A percentile compares a stretch with the other conserved stretches of the same genome.
Evolutionary conservation across 192 early-diverging fungal genomes (phyloP).

Genomic region (Geranomyces michiganensis): DNA sequence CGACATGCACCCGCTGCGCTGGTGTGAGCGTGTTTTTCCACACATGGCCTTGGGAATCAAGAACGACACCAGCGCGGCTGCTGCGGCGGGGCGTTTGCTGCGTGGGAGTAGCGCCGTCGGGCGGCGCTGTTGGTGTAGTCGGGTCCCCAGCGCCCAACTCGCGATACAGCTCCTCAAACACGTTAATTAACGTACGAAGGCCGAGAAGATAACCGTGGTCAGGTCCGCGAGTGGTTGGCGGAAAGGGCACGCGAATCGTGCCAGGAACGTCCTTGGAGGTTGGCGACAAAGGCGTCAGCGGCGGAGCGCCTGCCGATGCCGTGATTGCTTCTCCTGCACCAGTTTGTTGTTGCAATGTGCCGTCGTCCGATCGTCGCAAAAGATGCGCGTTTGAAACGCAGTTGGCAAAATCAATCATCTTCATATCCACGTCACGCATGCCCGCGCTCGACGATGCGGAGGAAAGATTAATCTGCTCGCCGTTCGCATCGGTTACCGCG

Average conservation of each 20-base stretch:
- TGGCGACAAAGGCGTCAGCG: constrained; percentile 11
- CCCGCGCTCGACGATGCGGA: neutral
- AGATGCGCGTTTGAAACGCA: constrained; percentile 70
- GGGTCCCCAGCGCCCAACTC: neutral
- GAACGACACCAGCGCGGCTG: neutral
- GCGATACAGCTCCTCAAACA: constrained; percentile 57
- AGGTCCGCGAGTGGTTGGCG: constrained; percentile 68
- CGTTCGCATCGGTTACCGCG: neutral
- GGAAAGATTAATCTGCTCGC: neutral
- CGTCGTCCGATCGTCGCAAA: constrained; percentile 46
- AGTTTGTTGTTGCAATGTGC: neutral
- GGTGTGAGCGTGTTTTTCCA: neutral
- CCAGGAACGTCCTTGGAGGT: neutral
- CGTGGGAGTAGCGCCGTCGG: neutral
- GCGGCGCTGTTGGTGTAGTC: neutral
- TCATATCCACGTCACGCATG: constrained; percentile 68
- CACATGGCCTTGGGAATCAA: constrained; percentile 2
- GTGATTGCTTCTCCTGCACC: constrained; percentile 29
- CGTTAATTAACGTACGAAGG: constrained; percentile 67
- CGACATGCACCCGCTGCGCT: neutral
- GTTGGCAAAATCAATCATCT: constrained; percentile 97
- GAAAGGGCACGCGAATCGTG: constrained; percentile 52
- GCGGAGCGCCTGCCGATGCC: constrained; percentile 30
- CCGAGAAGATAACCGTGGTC: constrained; percentile 84
- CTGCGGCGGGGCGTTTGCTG: neutral